Evolutionary conservation across 805 yeast species (phyloP), one percentile per base, ranked within the genome.

Genomic region (Sungouiozyma intestinalis): DNA sequence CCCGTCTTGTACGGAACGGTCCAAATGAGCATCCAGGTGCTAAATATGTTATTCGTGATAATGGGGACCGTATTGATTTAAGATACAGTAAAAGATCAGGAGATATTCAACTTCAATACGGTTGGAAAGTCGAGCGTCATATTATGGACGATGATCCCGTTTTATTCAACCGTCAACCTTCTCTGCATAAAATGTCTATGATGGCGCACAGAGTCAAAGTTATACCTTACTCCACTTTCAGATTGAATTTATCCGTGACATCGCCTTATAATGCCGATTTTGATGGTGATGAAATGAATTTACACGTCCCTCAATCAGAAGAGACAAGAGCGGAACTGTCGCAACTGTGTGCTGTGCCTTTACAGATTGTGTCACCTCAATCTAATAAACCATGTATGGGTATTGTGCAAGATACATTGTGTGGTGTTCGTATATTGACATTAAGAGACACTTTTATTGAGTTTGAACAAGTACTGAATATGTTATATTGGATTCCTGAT

Each of bases 21-120:
- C 98, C 98, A 21, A 92, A 90, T 61, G 97, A 92, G 64, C 98
- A 92, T 58, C 99, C 99, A 2, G 99, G 99, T 74, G 98, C 98
- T 16, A 90, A 90, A 59, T 92, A 92, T 62, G 96, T 92, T 39
- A 90, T 92, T 47, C 82, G 99, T 69, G 98, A 92, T 58, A 86
- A 94, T 39, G 99, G 99, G 62, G 98, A 94, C 61, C 88, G 99
- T 73, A 90, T 92, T 57, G 99, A 92, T 63, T 73, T 92, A 63
- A 78, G 97, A 62, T 92, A 87, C 66, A 94, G 92, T 68, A 92
- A 92, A 63, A 82, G 97, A 63, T 96, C 97, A 2, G 99, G 99
- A 60, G 98, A 92, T 59, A 84, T 92, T 55, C 96, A 94, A 38
- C 73, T 92, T 51, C 98, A 94, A 64, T 92, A 92, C 57, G 98